Conservation (phyloP, 1,284 basidiomycete genomes). For the Boletus calvinii region DNA sequence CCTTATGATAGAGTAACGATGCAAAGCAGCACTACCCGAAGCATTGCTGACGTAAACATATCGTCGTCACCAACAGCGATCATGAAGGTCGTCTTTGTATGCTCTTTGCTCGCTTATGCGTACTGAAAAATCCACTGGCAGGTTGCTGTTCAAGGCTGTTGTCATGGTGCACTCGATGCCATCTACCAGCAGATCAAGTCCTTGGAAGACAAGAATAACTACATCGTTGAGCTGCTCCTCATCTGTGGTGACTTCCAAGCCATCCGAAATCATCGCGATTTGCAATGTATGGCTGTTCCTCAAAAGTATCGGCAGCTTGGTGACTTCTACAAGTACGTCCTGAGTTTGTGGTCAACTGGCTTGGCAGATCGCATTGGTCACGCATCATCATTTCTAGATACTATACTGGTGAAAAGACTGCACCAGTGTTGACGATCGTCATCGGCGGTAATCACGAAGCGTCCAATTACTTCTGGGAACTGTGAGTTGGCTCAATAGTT, state of each 20-base stretch:
- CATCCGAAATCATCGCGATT: conserved; percentile 81
- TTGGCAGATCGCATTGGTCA: conserved; percentile 2
- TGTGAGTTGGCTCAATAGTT: conserved; percentile 57
- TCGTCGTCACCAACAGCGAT: neutral
- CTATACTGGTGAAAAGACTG: conserved; percentile 79
- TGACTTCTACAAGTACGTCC: conserved; percentile 74
- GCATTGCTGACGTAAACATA: conserved; percentile 3
- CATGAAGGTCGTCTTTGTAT: conserved; percentile 25
- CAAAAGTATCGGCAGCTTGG: conserved; percentile 86
- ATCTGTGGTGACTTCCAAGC: conserved; percentile 98
- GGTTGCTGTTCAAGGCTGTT: conserved; percentile 95
- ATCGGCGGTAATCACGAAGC: conserved; percentile 99
- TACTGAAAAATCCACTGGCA: conserved; percentile 31
- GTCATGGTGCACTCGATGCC: conserved; percentile 84
- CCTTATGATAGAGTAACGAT: too few species aligned
- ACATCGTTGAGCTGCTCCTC: conserved; percentile 81
- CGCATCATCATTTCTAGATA: conserved; percentile 50
- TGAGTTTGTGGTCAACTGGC: neutral
- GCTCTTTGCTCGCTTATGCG: neutral
- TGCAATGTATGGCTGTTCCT: conserved; percentile 90
- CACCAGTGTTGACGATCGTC: conserved; percentile 88
- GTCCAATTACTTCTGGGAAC: conserved; percentile 95
- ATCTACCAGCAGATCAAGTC: conserved; percentile 80
- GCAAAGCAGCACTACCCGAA: too few species aligned
- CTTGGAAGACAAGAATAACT: conserved; percentile 60